A percentile compares a stretch with the other conserved stretches of the same genome.
These are phyloP conservation scores for Nakaseomyces uthaithaninus DNA, from an alignment of 1,139 yeast genomes.

Conservation along the genomic window DNA sequence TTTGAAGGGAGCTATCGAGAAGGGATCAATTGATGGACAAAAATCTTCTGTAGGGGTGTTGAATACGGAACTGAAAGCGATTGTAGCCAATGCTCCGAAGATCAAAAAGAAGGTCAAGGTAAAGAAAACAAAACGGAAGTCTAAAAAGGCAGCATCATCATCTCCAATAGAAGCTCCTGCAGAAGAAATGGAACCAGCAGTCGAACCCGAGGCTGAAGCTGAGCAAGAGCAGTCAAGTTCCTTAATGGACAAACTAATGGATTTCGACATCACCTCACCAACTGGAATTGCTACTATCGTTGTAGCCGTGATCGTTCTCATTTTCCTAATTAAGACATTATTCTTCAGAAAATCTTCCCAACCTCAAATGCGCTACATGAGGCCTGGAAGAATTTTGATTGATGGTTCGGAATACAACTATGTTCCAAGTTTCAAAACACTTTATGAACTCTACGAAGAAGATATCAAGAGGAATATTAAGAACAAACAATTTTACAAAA, in stretches of 20 bases:
- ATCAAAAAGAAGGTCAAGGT: conserved; percentile 30
- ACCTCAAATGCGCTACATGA: conserved; percentile 15
- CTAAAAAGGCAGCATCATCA: neutral
- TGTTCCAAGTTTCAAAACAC: conserved; percentile 41
- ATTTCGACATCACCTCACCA: conserved; percentile 23
- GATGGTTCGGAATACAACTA: conserved; percentile 40
- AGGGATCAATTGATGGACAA: conserved; percentile 91
- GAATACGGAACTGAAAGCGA: conserved; percentile 47
- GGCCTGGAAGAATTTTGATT: conserved; percentile 28
- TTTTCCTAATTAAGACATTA: conserved; percentile 14
- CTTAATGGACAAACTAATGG: conserved; percentile 6
- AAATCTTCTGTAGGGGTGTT: conserved; percentile 55
- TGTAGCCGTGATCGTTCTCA: conserved; percentile 10
- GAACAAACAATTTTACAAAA: conserved; percentile 15
- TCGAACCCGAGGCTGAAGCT: conserved; percentile 8
- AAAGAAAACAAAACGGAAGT: conserved; percentile 19
- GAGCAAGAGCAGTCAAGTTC: neutral
- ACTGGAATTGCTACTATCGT: conserved; percentile 14
- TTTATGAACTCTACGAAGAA: conserved; percentile 36
- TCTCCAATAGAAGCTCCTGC: neutral
- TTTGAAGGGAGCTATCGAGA: conserved; percentile 86
- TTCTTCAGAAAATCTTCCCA: conserved; percentile 14
- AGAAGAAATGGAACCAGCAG: neutral
- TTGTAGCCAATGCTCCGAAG: conserved; percentile 32
- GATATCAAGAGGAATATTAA: conserved; percentile 21